phyloP scores from a whole-genome alignment of 305 asterid species.

The Ajuga reptans region DNA sequence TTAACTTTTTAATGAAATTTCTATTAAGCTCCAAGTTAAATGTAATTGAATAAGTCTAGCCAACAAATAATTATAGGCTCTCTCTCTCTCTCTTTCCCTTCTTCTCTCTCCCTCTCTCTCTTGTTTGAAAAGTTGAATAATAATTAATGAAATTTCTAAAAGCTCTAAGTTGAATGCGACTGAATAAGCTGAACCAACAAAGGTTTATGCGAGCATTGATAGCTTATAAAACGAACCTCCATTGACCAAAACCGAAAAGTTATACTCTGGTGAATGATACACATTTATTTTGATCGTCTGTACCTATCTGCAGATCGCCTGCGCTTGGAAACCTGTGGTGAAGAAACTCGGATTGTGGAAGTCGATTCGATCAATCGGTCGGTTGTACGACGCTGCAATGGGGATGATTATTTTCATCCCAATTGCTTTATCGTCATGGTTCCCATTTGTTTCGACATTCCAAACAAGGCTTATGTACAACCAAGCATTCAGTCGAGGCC shows the following conservation, averaged over 20 bases:
- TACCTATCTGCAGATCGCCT: conserved; percentile 49
- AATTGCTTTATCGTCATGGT: conserved; percentile 82
- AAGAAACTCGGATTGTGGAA: conserved; percentile 93
- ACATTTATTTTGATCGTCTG: background rate
- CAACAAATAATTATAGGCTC: too few species aligned
- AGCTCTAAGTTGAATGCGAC: too few species aligned
- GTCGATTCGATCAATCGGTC: conserved; percentile 77
- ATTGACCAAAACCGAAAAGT: background rate
- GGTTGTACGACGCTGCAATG: conserved; percentile 83
- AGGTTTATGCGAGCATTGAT: too few species aligned
- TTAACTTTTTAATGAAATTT: too few species aligned
- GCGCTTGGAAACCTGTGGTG: conserved; percentile 86
- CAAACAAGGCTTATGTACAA: conserved; percentile 98
- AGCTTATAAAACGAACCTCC: background rate
- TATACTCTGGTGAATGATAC: background rate
- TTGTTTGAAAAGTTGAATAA: background rate
- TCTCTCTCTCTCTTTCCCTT: too few species aligned
- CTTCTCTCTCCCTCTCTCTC: too few species aligned
- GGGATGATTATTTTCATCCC: conserved; percentile 86
- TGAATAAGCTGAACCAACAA: too few species aligned
- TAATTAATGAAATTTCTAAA: too few species aligned
- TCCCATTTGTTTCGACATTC: conserved; percentile 89
- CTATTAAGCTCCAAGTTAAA: background rate
- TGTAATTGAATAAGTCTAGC: too few species aligned
- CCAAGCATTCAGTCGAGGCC: conserved; percentile 97